Base-by-base conservation (phyloP, 73 alveolate genomes). In the Tetrahymena borealis region DNA sequence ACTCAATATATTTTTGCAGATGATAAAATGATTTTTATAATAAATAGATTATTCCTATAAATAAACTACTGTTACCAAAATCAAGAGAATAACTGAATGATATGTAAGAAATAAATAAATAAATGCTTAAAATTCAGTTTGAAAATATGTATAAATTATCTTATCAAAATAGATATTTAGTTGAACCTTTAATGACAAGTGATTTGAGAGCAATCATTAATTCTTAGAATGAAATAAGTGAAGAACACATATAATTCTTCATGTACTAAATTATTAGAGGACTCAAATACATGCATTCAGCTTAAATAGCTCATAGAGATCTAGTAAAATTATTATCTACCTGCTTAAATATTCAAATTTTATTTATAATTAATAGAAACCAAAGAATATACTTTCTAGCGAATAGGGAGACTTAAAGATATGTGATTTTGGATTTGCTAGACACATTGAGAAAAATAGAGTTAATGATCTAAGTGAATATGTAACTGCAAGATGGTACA, bases 61-160 rank as follows among this genome's bases (percentile, higher is more conserved):
- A 60, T n/a, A 60, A 60, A 7, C 42, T 95, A 18, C 95, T 93
- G 32, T 91, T 93, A 20, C 98, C 98, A 11, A 90, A 42, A 28
- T 78, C 96, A 18, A 90, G 94, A 43, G 97, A 95, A 43, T 96
- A 94, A 36, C 94, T 96, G 77, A 95, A 96, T 28, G 98, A 96
- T 42, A 94, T 95, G 38, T 97, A 97, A 43, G 94, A 95, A 37
- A 98, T 97, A 32, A 96, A 96, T 92, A 99, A 97, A 93, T 95
- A 15, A 60, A 2, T 15, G 33, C 32, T 1, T n/a, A n/a, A n/a
- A n/a, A n/a, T n/a, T n/a, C n/a, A n/a, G n/a, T n/a, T n/a, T n/a
- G n/a, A n/a, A n/a, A n/a, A n/a, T n/a, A n/a, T n/a, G n/a, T n/a
- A n/a, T n/a, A n/a, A n/a, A n/a, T n/a, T n/a, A n/a, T n/a, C n/a